Evolutionary conservation across 106 monocot species (phyloP).

Genomic region (Phalaenopsis equestris): DNA sequence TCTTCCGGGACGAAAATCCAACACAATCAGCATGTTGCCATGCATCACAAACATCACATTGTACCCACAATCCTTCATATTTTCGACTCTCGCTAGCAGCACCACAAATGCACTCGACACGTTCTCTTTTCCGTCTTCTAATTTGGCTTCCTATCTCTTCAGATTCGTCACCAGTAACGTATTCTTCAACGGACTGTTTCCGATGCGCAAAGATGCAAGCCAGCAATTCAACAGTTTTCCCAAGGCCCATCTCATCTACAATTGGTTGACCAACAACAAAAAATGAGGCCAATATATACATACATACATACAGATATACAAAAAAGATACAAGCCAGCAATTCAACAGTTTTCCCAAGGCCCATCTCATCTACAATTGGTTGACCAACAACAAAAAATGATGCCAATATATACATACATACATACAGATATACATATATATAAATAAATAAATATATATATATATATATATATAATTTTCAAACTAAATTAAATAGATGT

Average conservation of each 20-base stretch:
- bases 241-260: conserved; percentile 97
- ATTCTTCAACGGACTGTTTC: conserved; percentile 19
- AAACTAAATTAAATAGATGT: not conserved
- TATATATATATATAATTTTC: not conserved
- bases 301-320: not conserved
- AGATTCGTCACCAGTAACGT: conserved; percentile 21
- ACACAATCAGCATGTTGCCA: conserved; percentile 99
- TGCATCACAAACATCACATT: conserved; percentile 96
- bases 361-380: conserved; percentile 84
- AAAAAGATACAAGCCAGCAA: conserved; percentile 83
- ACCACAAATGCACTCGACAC: conserved; percentile 96
- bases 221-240: conserved; percentile 91
- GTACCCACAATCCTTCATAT: conserved; percentile 91
- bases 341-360: conserved; percentile 96
- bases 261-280: conserved; percentile 11
- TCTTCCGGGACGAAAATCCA: conserved; percentile 54
- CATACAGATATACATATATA: not conserved
- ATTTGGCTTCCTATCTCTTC: conserved; percentile 19
- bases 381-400: conserved; percentile 6
- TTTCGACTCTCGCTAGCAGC: conserved; percentile 65
- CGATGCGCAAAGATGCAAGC: conserved; percentile 78
- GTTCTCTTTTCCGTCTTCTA: conserved; percentile 70
- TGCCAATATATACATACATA: not conserved
- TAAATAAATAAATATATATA: not conserved
- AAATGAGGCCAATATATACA: not conserved